Conservation (phyloP, 345 rosid species). For the Alliaria petiolata region DNA sequence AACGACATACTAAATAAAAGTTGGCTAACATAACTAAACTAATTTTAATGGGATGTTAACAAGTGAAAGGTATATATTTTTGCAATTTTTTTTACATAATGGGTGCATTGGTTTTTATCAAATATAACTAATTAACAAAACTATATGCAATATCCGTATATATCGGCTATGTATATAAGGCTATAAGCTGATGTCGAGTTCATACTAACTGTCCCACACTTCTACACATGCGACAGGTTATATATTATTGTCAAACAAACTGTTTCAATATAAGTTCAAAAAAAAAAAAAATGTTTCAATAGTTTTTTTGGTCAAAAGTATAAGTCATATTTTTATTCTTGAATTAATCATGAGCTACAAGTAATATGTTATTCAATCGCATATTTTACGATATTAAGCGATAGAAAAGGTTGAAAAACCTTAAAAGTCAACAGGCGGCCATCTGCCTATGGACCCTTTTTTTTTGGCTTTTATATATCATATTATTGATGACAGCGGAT, state of each 20-base stretch:
- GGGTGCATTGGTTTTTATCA: neutral
- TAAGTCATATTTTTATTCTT: neutral
- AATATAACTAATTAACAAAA: neutral
- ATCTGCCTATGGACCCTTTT: neutral
- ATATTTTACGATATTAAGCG: neutral
- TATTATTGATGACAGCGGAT: neutral
- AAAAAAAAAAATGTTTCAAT: too few species aligned
- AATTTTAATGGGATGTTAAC: neutral
- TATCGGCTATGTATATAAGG: neutral
- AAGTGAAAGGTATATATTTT: neutral
- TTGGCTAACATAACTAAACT: neutral
- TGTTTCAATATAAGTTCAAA: too few species aligned
- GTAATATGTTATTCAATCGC: neutral
- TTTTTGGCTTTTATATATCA: neutral
- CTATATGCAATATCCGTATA: neutral
- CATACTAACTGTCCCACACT: neutral
- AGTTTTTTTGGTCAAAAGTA: neutral
- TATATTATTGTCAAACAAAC: neutral
- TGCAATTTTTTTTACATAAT: neutral
- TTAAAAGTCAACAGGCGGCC: slow-evolving; percentile 9
- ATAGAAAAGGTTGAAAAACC: neutral
- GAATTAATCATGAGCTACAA: neutral
- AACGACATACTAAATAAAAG: neutral
- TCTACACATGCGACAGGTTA: neutral
- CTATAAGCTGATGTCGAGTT: neutral